Evolutionary conservation across 164 flowering plant genomes (phyloP), one percentile per base, ranked within the genome.

Genomic region (Santalum album): DNA sequence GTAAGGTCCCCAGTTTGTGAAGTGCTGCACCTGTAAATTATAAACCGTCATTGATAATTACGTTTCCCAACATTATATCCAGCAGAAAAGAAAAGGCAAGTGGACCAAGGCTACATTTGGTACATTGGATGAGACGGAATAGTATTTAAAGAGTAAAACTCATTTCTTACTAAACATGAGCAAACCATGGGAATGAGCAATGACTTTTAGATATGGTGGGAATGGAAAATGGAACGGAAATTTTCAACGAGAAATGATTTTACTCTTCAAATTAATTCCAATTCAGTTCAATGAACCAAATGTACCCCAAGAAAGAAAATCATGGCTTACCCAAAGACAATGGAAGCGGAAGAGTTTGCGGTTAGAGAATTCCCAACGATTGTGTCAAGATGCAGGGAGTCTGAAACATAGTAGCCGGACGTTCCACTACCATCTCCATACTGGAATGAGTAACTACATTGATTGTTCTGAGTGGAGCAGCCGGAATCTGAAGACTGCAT

Each of bases 381-480:
- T 0, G 78, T 71, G 50, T 84, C 74, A 22, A 85, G 70, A 59
- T 71, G 69, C 60, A 94, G 49, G 62, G 73, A 49, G 59, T 94
- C 99, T 1, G 84, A 68, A 16, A 87, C 81, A 67, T 86, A 94
- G 69, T 70, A 84, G 6, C 99, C 99, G 1, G 86, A 71, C 3
- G 97, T 82, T 44, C 87, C 95, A 54, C 99, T 87, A 7, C 99
- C 99, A 67, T 94, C 99, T 25, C 99, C 96, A 57, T 94, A 94
- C 59, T 87, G 82, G 60, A 90, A 94, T 1, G 72, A 50, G 57
- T 84, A 94, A 52, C 68, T 62, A 35, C 99, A 94, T 39, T 66
- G 84, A 53, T 75, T 72, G 58, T 39, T 69, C 55, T 56, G 39
- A 56, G 67, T 42, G 18, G 77, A 61, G 61, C 99, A 94, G 10